Evolutionary conservation across 805 yeast species (phyloP).

Genomic region (Lipomyces starkeyi): DNA sequence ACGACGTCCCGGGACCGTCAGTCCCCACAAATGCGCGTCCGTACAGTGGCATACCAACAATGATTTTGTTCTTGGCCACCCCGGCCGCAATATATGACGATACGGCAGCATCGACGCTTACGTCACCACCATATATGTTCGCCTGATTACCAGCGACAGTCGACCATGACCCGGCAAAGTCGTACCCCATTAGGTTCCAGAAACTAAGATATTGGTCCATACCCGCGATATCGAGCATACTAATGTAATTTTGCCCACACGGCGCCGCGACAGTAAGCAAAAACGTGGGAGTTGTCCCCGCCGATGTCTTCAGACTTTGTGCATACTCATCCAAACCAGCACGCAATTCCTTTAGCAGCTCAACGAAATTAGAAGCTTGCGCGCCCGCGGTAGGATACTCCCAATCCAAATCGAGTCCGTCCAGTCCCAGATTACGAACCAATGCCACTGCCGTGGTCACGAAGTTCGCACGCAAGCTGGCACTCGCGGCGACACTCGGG

Average conservation of each 20-base stretch:
- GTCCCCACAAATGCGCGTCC: slow-evolving; percentile 64
- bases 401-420: slow-evolving; percentile 95
- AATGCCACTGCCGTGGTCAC: slow-evolving; percentile 55
- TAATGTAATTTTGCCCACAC: slow-evolving; percentile 53
- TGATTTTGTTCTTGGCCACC: slow-evolving; percentile 44
- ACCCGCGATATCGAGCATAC: slow-evolving; percentile 52
- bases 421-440: slow-evolving; percentile 61
- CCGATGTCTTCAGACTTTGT: slow-evolving; percentile 12
- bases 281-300: slow-evolving; percentile 40
- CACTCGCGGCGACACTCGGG: slow-evolving; percentile 49
- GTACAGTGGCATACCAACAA: slow-evolving; percentile 87
- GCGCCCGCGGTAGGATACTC: slow-evolving; percentile 69
- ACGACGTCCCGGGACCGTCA: slow-evolving; percentile 49
- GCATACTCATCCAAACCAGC: slow-evolving; percentile 52
- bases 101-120: slow-evolving; percentile 59
- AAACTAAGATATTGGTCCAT: slow-evolving; percentile 65
- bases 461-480: slow-evolving; percentile 53
- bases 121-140: slow-evolving; percentile 60
- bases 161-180: slow-evolving; percentile 67
- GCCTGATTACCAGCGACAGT: slow-evolving; percentile 67
- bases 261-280: slow-evolving; percentile 80
- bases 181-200: slow-evolving; percentile 94
- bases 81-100: slow-evolving; percentile 52
- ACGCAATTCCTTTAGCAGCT: slow-evolving; percentile 53
- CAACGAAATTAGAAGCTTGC: slow-evolving; percentile 55